phyloP scores from a whole-genome alignment of 2,329 filamentous ascomycete genomes.

The Pseudogymnoascus sp. region DNA sequence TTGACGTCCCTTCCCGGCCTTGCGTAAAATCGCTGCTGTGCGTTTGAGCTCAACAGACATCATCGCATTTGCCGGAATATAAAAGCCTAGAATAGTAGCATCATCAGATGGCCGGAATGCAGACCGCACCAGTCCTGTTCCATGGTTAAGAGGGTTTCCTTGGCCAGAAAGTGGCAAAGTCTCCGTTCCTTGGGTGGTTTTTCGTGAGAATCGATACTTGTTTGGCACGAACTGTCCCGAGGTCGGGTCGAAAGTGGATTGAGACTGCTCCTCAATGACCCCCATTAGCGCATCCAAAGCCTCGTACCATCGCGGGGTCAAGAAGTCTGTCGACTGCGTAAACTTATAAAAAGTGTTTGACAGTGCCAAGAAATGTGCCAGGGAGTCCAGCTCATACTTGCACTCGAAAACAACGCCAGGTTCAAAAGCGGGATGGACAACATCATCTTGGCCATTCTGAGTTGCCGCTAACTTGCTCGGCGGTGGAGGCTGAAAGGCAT shows the following conservation, averaged over 20 bases:
- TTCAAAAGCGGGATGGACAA: conserved; percentile 81
- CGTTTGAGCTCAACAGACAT: conserved; percentile 83
- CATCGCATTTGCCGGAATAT: conserved; percentile 94
- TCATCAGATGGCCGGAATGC: conserved; percentile 95
- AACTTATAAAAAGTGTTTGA: conserved; percentile 79
- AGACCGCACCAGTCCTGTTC: conserved; percentile 78
- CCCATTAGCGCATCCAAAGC: conserved; percentile 68
- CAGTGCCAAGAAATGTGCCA: conserved; percentile 83
- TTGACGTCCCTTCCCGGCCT: conserved; percentile 44
- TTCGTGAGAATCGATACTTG: conserved; percentile 78
- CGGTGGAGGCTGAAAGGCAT: conserved; percentile 91
- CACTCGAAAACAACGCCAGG: conserved; percentile 86
- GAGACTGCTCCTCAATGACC: conserved; percentile 71
- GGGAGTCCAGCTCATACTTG: conserved; percentile 96
- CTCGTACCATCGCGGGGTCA: conserved; percentile 69
- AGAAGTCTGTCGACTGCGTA: conserved; percentile 68
- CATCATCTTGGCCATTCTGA: conserved; percentile 73
- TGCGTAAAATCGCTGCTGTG: conserved; percentile 60
- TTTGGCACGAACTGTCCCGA: conserved; percentile 61
- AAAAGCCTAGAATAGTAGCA: conserved; percentile 86
- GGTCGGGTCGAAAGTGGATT: conserved; percentile 67
- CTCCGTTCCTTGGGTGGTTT: conserved; percentile 77
- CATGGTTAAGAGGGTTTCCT: conserved; percentile 83
- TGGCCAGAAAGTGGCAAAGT: conserved; percentile 74
- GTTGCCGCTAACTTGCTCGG: conserved; percentile 66